Evolutionary conservation across 108 stramenopile genomes (phyloP), one percentile per base, ranked within the genome.

Genomic region (Cyclostephanos invisitatus): DNA sequence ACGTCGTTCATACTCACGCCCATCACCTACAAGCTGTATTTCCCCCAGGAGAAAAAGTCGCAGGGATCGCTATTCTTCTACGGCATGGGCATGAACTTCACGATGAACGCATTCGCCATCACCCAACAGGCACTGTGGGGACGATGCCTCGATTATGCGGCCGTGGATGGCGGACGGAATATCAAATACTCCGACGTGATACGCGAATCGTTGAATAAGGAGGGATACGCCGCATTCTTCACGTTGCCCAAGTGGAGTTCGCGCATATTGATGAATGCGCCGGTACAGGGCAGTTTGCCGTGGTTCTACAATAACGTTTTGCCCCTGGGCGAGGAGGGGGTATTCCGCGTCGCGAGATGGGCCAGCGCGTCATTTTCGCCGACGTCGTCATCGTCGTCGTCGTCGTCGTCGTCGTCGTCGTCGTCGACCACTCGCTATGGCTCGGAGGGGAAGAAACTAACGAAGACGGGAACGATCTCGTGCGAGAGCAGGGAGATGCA

Each of bases 251-350:
- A 86, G 74, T 91, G 90, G 90, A 74, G 56, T 18, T 86, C 87
- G 20, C 75, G 90, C 18, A 87, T 91, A 40, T 53, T 91, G 71
- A 91, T 91, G 90, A 91, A 91, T 75, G 88, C 88, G 44, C 90
- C 90, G 6, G 80, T 78, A 0, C 88, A 91, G 63, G 90, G 90
- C 21, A 62, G 58, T 14, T 54, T 91, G 46, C 88, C 90, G 38
- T 91, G 88, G 88, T 91, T 89, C 67, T 91, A 91, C 80, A 91
- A 91, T 64, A 84, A 91, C 49, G 69, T 91, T 32, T 68, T 91
- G 66, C 90, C 90, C 0, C 69, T 91, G 62, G 90, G 90, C 10
- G 90, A 91, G 53, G 64, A 51, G 12, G 49, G 66, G 3, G 84
- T 85, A 18, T 62, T 91, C 67, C 47, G 47, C 18, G 54, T 37